Conservation (phyloP, 768 basidiomycete genomes). For the Lyophyllum shimeji region DNA sequence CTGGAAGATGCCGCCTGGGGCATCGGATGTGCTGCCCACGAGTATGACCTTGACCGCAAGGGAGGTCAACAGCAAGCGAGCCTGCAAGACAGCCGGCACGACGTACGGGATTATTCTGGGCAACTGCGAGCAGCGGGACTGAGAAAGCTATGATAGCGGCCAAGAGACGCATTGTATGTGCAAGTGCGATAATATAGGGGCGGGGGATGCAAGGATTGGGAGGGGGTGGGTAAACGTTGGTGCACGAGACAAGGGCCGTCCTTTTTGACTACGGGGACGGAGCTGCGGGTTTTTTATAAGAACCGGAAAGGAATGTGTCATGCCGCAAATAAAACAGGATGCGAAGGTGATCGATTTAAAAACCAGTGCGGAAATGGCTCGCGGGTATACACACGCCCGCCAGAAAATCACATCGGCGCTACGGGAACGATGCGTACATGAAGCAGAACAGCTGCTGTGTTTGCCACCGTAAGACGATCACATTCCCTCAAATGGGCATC, state of each 20-base stretch:
- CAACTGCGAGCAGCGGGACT: constrained; percentile 19
- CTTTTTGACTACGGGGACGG: background rate
- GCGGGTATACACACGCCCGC: background rate
- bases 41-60: constrained; percentile 27
- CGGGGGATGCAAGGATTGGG: background rate
- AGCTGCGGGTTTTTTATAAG: background rate
- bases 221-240: too few species aligned
- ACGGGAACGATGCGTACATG: background rate
- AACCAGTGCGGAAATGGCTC: background rate
- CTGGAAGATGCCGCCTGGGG: constrained; percentile 38
- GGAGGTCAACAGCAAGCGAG: background rate
- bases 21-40: constrained; percentile 34
- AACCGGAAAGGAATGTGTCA: background rate
- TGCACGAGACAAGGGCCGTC: background rate
- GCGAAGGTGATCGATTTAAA: background rate
- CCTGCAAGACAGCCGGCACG: background rate
- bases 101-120: constrained; percentile 17
- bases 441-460: background rate
- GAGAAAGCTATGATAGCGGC: constrained; percentile 9
- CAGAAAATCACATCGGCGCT: background rate
- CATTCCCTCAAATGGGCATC: background rate
- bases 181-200: background rate
- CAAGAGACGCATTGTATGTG: constrained; percentile 9
- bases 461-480: background rate
- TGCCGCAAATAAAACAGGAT: background rate